Evolutionary conservation across 495 filamentous ascomycete species (phyloP), one percentile per base, ranked within the genome.

Genomic region (Penicillium lividum): DNA sequence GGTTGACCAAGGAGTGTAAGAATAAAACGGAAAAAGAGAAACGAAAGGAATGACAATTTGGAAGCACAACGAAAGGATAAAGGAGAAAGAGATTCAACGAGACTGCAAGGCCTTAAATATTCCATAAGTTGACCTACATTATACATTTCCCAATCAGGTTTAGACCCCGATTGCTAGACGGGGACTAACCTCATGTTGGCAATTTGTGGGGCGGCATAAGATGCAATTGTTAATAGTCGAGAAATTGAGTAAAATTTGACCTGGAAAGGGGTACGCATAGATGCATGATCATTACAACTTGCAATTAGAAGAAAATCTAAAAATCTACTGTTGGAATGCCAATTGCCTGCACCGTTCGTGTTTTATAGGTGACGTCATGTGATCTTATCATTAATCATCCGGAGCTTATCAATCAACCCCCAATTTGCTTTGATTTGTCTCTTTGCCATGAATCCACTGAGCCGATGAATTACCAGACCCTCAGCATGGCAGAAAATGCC

Each of bases 391-490:
- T 43, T 53, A 42, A 55, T 48, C 51, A 54, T 38, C 56, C 53
- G 38, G 5, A 6, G 51, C 36, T 56, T 56, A 66, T 66, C 64
- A 61, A 56, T 44, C 56, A 44, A 18, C 31, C 43, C 53, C 54
- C 48, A 53, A 15, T 22, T 46, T 15, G 9, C 33, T 30, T n/a
- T 18, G 9, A 28, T 44, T 33, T 55, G 51, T 29, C 36, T 13
- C 34, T 34, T 25, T n/a, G 22, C 15, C 51, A 38, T 29, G 48
- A 38, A 58, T 53, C 54, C 45, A 42, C 53, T 53, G 55, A 57
- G 31, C 59, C 53, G 50, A 76, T 76, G 73, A 74, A 73, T 62
- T 75, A 77, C 54, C 68, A 77, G 62, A 64, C 72, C 42, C 65
- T 73, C 66, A 71, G 59, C 49, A 72, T 71, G 72, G 63, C 68